Evolutionary conservation across 2,329 filamentous ascomycete species (phyloP).

Genomic region (Macrophomina phaseolina): DNA sequence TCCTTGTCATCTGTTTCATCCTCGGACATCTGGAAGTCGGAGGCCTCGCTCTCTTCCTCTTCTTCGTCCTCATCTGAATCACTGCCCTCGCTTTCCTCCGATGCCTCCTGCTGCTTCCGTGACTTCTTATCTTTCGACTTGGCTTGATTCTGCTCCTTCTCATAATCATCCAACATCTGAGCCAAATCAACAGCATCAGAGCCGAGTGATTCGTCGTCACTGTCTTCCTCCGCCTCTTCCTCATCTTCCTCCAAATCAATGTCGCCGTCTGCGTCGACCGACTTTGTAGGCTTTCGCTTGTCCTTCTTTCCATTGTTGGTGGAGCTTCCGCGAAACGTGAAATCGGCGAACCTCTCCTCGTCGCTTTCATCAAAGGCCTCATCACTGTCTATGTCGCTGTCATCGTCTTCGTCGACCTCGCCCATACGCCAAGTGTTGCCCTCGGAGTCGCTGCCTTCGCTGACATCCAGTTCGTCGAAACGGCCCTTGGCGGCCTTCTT

Average conservation of each 20-base stretch:
- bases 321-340: conserved; percentile 68
- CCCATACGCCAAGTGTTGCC: conserved; percentile 87
- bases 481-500: conserved; percentile 40
- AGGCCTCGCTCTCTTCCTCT: conserved; percentile 53
- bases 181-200: conserved; percentile 68
- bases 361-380: conserved; percentile 91
- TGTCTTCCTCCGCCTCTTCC: conserved; percentile 50
- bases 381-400: conserved; percentile 73
- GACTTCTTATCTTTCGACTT: conserved; percentile 37
- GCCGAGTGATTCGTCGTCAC: conserved; percentile 67
- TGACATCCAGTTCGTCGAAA: conserved; percentile 57
- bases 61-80: conserved; percentile 54
- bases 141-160: conserved; percentile 38
- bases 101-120: conserved; percentile 39
- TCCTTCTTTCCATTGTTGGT: conserved; percentile 57
- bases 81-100: conserved; percentile 60
- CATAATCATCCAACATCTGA: conserved; percentile 62
- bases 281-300: conserved; percentile 35
- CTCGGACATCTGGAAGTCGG: conserved; percentile 56
- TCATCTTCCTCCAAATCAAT: conserved; percentile 58
- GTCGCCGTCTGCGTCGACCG: conserved; percentile 40
- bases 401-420: conserved; percentile 68
- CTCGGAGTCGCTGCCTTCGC: conserved; percentile 82
- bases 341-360: conserved; percentile 82
- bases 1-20: conserved; percentile 55